Conservation (phyloP, 371 early-diverging fungal genomes). For the Mucor velutinosus region DNA sequence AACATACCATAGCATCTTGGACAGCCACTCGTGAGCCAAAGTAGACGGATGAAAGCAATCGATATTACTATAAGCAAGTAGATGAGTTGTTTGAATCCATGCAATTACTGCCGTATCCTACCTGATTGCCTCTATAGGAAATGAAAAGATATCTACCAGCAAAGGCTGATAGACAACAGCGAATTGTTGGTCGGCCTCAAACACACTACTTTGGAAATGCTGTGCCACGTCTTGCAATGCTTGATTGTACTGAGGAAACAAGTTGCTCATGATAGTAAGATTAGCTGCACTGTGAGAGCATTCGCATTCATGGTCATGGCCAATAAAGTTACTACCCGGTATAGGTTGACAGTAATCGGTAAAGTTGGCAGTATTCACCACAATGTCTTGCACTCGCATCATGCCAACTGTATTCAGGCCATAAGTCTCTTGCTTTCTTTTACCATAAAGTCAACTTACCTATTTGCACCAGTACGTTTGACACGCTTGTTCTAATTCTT, state of each 20-base stretch:
- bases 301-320: slow-evolving; percentile 46
- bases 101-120: neutral
- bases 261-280: slow-evolving; percentile 33
- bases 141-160: slow-evolving; percentile 34
- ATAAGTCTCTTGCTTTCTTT: neutral
- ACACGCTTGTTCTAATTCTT: slow-evolving; percentile 26
- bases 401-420: slow-evolving; percentile 33
- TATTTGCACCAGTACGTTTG: slow-evolving; percentile 40
- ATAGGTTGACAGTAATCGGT: slow-evolving; percentile 42
- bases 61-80: slow-evolving; percentile 18
- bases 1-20: slow-evolving; percentile 43
- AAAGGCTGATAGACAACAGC: slow-evolving; percentile 46
- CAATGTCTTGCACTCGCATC: slow-evolving; percentile 34
- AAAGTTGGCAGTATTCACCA: slow-evolving; percentile 12
- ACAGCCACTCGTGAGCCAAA: slow-evolving; percentile 28
- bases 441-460: slow-evolving; percentile 18
- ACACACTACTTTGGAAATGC: slow-evolving; percentile 9
- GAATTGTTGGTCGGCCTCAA: slow-evolving; percentile 27
- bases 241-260: slow-evolving; percentile 37
- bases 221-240: slow-evolving; percentile 30
- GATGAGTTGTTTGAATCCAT: neutral
- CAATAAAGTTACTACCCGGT: slow-evolving; percentile 29
- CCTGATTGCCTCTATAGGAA: slow-evolving; percentile 53
- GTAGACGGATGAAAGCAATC: slow-evolving; percentile 42
- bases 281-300: slow-evolving; percentile 46